Evolutionary conservation across 371 early-diverging fungal species (phyloP).

Genomic region (Thermomucor indicae-seudaticae): DNA sequence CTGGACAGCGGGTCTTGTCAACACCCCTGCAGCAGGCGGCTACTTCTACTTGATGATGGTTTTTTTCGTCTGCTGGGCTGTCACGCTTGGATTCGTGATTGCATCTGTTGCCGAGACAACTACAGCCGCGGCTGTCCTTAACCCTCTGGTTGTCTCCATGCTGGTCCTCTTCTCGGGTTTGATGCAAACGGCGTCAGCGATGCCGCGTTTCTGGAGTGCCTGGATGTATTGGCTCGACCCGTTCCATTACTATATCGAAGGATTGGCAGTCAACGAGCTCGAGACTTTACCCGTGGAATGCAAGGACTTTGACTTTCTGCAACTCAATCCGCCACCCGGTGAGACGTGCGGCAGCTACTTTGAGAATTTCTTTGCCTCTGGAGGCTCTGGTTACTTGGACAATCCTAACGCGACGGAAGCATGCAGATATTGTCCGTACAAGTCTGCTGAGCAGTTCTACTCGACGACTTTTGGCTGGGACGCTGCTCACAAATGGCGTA

Average conservation of each 20-base stretch:
- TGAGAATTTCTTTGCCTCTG: too few species aligned
- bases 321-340: conserved; percentile 49
- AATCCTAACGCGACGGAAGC: too few species aligned
- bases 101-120: conserved; percentile 33
- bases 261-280: conserved; percentile 60
- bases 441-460: too few species aligned
- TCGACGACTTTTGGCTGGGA: too few species aligned
- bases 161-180: conserved; percentile 65
- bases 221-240: conserved; percentile 71
- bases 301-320: conserved; percentile 32
- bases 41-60: conserved; percentile 58
- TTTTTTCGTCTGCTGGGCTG: conserved; percentile 52
- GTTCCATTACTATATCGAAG: conserved; percentile 65
- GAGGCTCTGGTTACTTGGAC: too few species aligned
- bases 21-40: conserved; percentile 35
- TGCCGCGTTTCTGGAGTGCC: conserved; percentile 66
- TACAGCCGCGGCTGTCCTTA: conserved; percentile 55
- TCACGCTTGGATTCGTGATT: conserved; percentile 61
- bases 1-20: conserved; percentile 62
- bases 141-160: conserved; percentile 54
- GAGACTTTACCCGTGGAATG: conserved; percentile 44
- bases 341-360: too few species aligned
- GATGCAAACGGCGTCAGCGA: conserved; percentile 48
- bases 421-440: too few species aligned
- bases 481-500: too few species aligned